phyloP scores from a whole-genome alignment of 2,329 filamentous ascomycete species.

The Nannizziopsis barbatae region DNA sequence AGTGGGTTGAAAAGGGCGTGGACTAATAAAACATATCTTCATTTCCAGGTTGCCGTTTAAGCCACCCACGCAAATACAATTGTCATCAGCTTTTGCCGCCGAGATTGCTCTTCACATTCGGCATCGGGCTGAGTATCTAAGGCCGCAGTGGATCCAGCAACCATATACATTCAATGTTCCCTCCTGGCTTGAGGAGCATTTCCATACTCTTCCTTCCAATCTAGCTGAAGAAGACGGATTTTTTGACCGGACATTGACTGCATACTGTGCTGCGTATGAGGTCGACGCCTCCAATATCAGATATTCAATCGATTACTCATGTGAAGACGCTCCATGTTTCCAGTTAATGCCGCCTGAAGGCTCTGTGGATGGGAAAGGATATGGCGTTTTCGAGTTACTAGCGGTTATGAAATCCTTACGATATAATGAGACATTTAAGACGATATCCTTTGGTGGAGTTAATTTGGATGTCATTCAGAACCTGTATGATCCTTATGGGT shows the following conservation, averaged over 20 bases:
- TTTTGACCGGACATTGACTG: constrained; percentile 56
- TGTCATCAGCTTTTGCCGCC: constrained; percentile 53
- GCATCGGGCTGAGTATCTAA: constrained; percentile 50
- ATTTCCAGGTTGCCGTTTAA: constrained; percentile 43
- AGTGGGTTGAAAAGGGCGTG: background rate
- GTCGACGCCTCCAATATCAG: constrained; percentile 56
- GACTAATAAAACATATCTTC: background rate
- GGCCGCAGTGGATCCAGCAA: constrained; percentile 54
- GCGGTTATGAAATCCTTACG: constrained; percentile 58
- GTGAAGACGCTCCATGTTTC: constrained; percentile 58
- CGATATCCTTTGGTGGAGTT: constrained; percentile 56
- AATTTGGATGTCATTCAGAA: constrained; percentile 55
- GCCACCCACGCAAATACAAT: constrained; percentile 44
- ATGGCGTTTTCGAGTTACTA: constrained; percentile 52
- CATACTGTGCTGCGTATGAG: constrained; percentile 59
- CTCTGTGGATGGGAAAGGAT: constrained; percentile 39
- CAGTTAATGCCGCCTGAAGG: constrained; percentile 49
- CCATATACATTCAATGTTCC: constrained; percentile 54
- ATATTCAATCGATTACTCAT: constrained; percentile 50
- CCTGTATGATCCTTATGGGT: constrained; percentile 48
- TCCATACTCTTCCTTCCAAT: constrained; percentile 35
- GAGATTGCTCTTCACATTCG: constrained; percentile 54
- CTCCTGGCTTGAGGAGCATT: constrained; percentile 41
- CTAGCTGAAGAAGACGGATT: constrained; percentile 49
- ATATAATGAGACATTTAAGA: constrained; percentile 58